Evolutionary conservation across 345 rosid species (phyloP), one percentile per base, ranked within the genome.

Genomic region (Barbarea vulgaris): DNA sequence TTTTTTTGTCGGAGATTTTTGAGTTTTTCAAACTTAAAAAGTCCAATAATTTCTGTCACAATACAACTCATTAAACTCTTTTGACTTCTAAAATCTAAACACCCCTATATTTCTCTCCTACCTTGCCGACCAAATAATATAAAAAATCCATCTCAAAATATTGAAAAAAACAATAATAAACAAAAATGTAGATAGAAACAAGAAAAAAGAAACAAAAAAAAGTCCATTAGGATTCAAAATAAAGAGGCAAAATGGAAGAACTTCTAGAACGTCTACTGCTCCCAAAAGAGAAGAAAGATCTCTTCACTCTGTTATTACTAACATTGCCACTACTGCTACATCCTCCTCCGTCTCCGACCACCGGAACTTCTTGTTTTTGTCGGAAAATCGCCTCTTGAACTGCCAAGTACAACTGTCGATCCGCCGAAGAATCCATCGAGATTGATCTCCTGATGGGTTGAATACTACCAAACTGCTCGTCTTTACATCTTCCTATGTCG

Each of bases 401-500:
- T 22, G 95, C 86, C 36, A 84, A 44, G 62, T 80, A 83, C 3
- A 90, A 75, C 15, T 85, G 91, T 36, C 90, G 69, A 74, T 91
- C 93, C 1, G 83, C 84, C 0, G 94, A 89, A 0, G 96, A 91
- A 69, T 94, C 97, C 98, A 94, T 86, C 0, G 98, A 94, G 17
- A 94, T 79, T 6, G 98, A 94, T 73, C 98, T 86, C 57, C 97
- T 80, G 2, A 94, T 80, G 8, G 96, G 96, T 66, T 88, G 88
- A 48, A 91, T 70, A 65, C 79, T 84, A 70, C 80, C 84, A 27
- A 89, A 90, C 14, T 78, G 85, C 7, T 86, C 87, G 10, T 63
- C 69, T 31, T 79, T 85, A 31, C 81, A 83, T 18, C 84, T 83
- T 85, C 97, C 86, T 0, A 75, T 84, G 37, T 88, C 86, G 47